A percentile compares a stretch with the other conserved stretches of the same genome.
These are phyloP conservation scores for Extremus antarcticus DNA, from an alignment of 495 filamentous ascomycete species.

Conservation along the genomic window DNA sequence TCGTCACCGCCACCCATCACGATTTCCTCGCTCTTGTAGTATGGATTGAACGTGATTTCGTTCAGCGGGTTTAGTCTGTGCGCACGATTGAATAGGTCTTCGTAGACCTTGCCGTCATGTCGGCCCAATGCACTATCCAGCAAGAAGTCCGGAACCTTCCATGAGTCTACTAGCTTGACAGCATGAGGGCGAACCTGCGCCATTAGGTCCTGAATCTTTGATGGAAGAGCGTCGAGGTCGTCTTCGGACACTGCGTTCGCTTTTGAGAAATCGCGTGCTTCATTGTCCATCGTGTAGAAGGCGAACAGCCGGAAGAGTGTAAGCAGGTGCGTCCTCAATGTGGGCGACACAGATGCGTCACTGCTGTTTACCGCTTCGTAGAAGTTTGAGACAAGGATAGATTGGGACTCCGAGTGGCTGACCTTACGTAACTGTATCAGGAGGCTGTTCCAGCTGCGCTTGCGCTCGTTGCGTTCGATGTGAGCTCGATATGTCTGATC, in stretches of 20 bases:
- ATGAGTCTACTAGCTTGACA: slow-evolving; percentile 38
- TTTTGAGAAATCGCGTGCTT: slow-evolving; percentile 30
- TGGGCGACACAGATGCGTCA: slow-evolving; percentile 22
- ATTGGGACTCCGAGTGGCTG: slow-evolving; percentile 39
- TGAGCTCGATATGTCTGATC: slow-evolving; percentile 35
- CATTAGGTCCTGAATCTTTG: slow-evolving; percentile 35
- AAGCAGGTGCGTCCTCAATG: slow-evolving; percentile 22
- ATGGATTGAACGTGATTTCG: slow-evolving; percentile 36
- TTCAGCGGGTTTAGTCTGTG: slow-evolving; percentile 41
- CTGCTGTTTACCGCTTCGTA: slow-evolving; percentile 24
- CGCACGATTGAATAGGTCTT: slow-evolving; percentile 38
- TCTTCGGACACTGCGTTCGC: slow-evolving; percentile 29
- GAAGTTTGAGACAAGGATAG: slow-evolving; percentile 36
- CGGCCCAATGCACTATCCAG: slow-evolving; percentile 40
- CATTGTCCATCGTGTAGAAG: slow-evolving; percentile 34
- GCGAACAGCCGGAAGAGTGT: slow-evolving; percentile 38
- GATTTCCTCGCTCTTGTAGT: slow-evolving; percentile 42
- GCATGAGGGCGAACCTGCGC: slow-evolving; percentile 36
- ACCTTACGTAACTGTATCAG: slow-evolving; percentile 37
- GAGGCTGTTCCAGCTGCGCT: slow-evolving; percentile 38
- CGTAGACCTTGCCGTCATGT: slow-evolving; percentile 40
- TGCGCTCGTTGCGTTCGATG: slow-evolving; percentile 34
- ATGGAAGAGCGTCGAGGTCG: slow-evolving; percentile 28
- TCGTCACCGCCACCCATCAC: slow-evolving; percentile 31
- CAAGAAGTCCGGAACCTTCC: slow-evolving; percentile 40